These are phyloP conservation scores for Xylariomycetidae sp. DNA, from an alignment of 2,329 filamentous ascomycete species.

Conservation along the genomic window DNA sequence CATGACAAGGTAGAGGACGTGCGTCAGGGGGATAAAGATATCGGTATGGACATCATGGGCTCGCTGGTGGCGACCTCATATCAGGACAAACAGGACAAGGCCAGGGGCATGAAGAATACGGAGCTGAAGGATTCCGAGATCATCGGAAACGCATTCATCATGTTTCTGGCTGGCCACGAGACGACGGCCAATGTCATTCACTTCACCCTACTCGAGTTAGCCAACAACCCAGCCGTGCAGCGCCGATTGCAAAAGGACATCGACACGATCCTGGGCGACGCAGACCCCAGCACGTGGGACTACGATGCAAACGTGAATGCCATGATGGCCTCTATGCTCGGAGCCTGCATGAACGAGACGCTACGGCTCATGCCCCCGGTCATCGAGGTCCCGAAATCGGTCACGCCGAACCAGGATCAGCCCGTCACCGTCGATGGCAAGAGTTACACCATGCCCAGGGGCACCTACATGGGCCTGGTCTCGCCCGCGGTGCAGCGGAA, in stretches of 20 bases:
- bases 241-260: constrained; percentile 64
- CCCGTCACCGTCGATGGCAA: constrained; percentile 53
- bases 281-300: constrained; percentile 59
- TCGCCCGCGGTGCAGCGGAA: constrained; percentile 59
- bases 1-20: constrained; percentile 49
- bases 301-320: constrained; percentile 64
- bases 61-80: constrained; percentile 43
- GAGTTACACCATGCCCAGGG: constrained; percentile 38
- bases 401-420: constrained; percentile 46
- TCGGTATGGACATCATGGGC: constrained; percentile 51
- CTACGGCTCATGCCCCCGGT: constrained; percentile 70
- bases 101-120: constrained; percentile 22
- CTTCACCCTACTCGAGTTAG: constrained; percentile 65
- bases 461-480: constrained; percentile 50
- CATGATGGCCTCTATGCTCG: constrained; percentile 65
- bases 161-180: constrained; percentile 73
- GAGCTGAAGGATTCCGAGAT: constrained; percentile 58
- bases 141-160: constrained; percentile 66
- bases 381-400: constrained; percentile 66
- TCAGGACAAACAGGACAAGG: constrained; percentile 18
- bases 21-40: constrained; percentile 31
- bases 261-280: constrained; percentile 57
- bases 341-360: constrained; percentile 73
- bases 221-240: constrained; percentile 61
- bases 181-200: constrained; percentile 74